phyloP scores from a whole-genome alignment of 1,139 yeast species.

The Citeromyces hawaiiensis region DNA sequence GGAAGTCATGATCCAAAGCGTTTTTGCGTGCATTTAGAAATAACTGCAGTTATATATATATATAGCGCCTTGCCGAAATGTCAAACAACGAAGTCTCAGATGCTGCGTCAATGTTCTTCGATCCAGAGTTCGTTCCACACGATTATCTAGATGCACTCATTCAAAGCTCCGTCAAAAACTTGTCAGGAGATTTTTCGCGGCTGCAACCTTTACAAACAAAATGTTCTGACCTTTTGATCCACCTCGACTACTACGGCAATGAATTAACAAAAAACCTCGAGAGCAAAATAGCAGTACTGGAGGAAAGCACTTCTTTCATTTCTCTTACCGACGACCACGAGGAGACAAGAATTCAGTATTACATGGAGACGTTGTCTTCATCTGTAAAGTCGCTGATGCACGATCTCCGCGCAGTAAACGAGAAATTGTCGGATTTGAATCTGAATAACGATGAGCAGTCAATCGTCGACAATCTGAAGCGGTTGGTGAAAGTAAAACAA shows the following conservation, averaged over 20 bases:
- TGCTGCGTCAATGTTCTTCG: slow-evolving; percentile 30
- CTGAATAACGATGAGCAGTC: slow-evolving; percentile 9
- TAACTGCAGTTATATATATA: too few species aligned
- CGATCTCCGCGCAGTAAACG: slow-evolving; percentile 26
- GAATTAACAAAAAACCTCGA: slow-evolving; percentile 39
- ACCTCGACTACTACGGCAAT: slow-evolving; percentile 48
- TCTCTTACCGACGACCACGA: slow-evolving; percentile 13
- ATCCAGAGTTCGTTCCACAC: slow-evolving; percentile 32
- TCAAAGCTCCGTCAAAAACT: background rate
- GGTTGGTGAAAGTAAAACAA: slow-evolving; percentile 27
- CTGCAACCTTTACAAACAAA: slow-evolving; percentile 21
- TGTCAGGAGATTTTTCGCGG: slow-evolving; percentile 5
- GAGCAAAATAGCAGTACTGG: slow-evolving; percentile 28
- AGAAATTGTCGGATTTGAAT: slow-evolving; percentile 11
- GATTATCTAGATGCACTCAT: slow-evolving; percentile 33
- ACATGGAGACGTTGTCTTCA: slow-evolving; percentile 42
- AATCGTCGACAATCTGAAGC: slow-evolving; percentile 26
- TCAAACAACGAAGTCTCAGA: slow-evolving; percentile 5
- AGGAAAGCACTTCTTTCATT: slow-evolving; percentile 24
- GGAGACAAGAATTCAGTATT: slow-evolving; percentile 39
- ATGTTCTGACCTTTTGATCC: slow-evolving; percentile 32
- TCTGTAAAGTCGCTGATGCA: slow-evolving; percentile 40
- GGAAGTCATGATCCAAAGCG: too few species aligned
- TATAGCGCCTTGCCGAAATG: too few species aligned
- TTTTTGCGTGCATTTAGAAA: too few species aligned